Evolutionary conservation across 2,329 filamentous ascomycete genomes (phyloP).

Genomic region (Scytalidium sp.): DNA sequence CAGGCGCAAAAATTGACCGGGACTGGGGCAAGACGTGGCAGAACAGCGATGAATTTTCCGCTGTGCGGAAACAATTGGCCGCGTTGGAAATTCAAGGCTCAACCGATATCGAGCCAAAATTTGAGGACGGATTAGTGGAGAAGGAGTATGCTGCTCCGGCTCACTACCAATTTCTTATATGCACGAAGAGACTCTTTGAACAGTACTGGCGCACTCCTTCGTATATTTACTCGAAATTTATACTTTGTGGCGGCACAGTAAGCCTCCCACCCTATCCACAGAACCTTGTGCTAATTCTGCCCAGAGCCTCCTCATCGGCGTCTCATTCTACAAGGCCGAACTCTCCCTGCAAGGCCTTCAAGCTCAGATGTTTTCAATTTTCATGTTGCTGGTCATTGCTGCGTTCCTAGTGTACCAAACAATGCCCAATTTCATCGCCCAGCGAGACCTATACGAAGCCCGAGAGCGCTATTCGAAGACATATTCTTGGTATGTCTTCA

Average conservation of each 20-base stretch:
- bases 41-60: constrained; percentile 43
- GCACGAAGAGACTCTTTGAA: constrained; percentile 56
- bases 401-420: constrained; percentile 75
- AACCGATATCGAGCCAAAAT: constrained; percentile 5
- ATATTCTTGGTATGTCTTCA: constrained; percentile 67
- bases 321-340: constrained; percentile 65
- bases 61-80: constrained; percentile 43
- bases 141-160: constrained; percentile 63
- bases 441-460: constrained; percentile 55
- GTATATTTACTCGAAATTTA: constrained; percentile 40
- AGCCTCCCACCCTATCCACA: constrained; percentile 33
- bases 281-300: not conserved
- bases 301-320: constrained; percentile 58
- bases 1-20: constrained; percentile 58
- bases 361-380: constrained; percentile 70
- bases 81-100: too few species aligned
- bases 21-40: constrained; percentile 64
- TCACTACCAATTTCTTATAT: constrained; percentile 47
- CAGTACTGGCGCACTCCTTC: constrained; percentile 65
- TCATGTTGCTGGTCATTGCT: constrained; percentile 73
- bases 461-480: constrained; percentile 77
- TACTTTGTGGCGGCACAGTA: constrained; percentile 43
- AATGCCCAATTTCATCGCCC: constrained; percentile 64
- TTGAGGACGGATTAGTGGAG: constrained; percentile 42
- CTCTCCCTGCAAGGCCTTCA: constrained; percentile 61